Evolutionary conservation across 2,329 filamentous ascomycete species (phyloP).

Genomic region (Tolypocladium inflatum): DNA sequence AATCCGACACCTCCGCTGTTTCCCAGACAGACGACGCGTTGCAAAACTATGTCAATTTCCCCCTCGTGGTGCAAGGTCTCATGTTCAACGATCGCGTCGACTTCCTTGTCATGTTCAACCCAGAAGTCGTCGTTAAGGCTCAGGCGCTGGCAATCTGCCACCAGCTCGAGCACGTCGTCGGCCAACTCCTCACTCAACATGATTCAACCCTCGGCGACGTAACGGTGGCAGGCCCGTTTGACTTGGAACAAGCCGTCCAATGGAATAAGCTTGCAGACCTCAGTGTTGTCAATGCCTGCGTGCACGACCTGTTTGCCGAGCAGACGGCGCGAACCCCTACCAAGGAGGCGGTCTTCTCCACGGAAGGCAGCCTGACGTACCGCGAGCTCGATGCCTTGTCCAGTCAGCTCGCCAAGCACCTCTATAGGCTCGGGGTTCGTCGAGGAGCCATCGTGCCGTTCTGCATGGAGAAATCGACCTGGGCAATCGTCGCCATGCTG

Average conservation of each 20-base stretch:
- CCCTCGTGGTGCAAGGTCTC: slow-evolving; percentile 1
- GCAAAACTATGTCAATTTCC: slow-evolving; percentile 5
- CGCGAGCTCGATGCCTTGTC: slow-evolving; percentile 26
- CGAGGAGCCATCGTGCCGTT: neutral
- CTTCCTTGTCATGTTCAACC: too few species aligned
- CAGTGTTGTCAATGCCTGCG: neutral
- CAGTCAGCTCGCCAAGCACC: slow-evolving; percentile 23
- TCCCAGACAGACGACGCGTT: neutral
- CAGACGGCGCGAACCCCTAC: neutral
- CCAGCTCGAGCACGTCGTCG: too few species aligned
- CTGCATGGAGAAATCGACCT: too few species aligned
- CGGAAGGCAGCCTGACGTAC: slow-evolving; percentile 25
- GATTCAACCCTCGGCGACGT: neutral
- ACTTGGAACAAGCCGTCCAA: too few species aligned
- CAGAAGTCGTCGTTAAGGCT: too few species aligned
- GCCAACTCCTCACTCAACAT: too few species aligned
- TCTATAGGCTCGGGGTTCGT: slow-evolving; percentile 7
- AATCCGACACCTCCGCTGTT: neutral
- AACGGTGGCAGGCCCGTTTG: neutral
- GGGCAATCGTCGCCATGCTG: too few species aligned
- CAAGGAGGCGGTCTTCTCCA: neutral
- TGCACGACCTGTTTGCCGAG: neutral
- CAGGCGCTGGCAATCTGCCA: too few species aligned
- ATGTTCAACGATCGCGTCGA: neutral
- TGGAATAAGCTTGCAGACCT: neutral